Base-by-base conservation (phyloP, 345 rosid species). In the Gossypium thurberi region DNA sequence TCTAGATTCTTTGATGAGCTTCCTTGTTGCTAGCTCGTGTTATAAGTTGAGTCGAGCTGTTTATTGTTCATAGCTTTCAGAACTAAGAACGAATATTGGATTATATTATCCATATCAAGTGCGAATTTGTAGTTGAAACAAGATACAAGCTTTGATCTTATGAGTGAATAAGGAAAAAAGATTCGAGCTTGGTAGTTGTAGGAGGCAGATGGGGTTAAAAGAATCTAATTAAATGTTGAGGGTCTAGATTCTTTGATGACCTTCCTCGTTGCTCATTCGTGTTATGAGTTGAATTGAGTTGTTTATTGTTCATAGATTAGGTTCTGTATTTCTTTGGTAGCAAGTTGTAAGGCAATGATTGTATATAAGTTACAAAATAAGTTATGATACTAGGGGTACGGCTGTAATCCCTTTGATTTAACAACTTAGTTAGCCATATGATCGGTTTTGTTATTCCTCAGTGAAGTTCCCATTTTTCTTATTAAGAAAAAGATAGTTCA, bases 261-360 rank as follows among this genome's bases (percentile, higher is more conserved):
- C 47, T 33, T 52, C 10, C 44, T 20, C 2, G 26, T 37, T 28
- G 46, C 28, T 52, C 3, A 7, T 26, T 52, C 12, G 1, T 70
- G 50, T 33, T 52, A 69, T 11, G 11, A 48, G 17, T 60, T 3
- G 4, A 59, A 6, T 69, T 33, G 60, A n/a, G 48, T 70, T 53
- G n/a, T 69, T 52, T 52, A 69, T n/a, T n/a, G n/a, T 69, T 21
- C 63, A n/a, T 18, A 40, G 53, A 42, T 59, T 44, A 70, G 73
- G 10, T 69, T 69, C 43, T 67, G 8, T 20, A 25, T 67, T 48
- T 67, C 21, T 1, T 67, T 23, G 56, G 25, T 47, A 14, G 4
- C 70, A 46, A 65, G 0, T 6, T 67, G 55, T 21, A 25, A 65
- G 6, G 4, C n/a, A 21, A 43, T 65, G 37, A 65, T 65, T 12